Evolutionary conservation across 768 basidiomycete genomes (phyloP).

Genomic region (Pleurotus giganteus): DNA sequence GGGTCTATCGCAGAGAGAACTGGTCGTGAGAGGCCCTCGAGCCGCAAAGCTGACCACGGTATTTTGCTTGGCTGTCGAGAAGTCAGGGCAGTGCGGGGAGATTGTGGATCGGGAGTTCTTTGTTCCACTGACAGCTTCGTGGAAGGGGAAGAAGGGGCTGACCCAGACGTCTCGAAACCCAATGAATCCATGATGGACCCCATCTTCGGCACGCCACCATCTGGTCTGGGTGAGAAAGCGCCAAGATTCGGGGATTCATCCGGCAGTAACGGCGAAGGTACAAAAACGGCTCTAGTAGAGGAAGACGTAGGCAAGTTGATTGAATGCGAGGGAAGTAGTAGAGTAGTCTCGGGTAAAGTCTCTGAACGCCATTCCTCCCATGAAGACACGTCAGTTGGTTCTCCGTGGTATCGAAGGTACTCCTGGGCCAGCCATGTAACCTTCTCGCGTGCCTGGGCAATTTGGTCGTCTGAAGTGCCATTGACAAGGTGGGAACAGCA

Average conservation of each 20-base stretch:
- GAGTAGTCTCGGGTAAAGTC: constrained; percentile 41
- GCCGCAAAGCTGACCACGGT: constrained; percentile 53
- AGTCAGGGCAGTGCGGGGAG: constrained; percentile 12
- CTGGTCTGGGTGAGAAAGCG: constrained; percentile 55
- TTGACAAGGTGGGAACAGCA: constrained; percentile 64
- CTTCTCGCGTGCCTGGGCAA: constrained; percentile 38
- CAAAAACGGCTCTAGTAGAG: constrained; percentile 54
- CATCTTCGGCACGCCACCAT: constrained; percentile 31
- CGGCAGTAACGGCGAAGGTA: constrained; percentile 43
- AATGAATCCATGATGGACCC: constrained; percentile 48
- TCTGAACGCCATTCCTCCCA: constrained; percentile 63
- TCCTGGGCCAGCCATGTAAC: constrained; percentile 65
- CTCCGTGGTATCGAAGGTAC: constrained; percentile 60
- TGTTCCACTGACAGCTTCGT: constrained; percentile 22
- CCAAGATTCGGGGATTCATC: constrained; percentile 44
- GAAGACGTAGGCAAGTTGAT: constrained; percentile 37
- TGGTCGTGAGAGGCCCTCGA: constrained; percentile 68
- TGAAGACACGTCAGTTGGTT: constrained; percentile 44
- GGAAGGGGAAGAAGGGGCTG: constrained; percentile 18
- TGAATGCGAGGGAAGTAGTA: constrained; percentile 16
- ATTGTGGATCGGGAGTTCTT: constrained; percentile 25
- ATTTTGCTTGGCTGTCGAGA: constrained; percentile 16
- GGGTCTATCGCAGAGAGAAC: constrained; percentile 64
- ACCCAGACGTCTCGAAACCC: constrained; percentile 18
- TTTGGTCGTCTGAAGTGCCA: constrained; percentile 45